Conservation (phyloP, 352 stramenopile species). For the Globisporangium splendens region DNA sequence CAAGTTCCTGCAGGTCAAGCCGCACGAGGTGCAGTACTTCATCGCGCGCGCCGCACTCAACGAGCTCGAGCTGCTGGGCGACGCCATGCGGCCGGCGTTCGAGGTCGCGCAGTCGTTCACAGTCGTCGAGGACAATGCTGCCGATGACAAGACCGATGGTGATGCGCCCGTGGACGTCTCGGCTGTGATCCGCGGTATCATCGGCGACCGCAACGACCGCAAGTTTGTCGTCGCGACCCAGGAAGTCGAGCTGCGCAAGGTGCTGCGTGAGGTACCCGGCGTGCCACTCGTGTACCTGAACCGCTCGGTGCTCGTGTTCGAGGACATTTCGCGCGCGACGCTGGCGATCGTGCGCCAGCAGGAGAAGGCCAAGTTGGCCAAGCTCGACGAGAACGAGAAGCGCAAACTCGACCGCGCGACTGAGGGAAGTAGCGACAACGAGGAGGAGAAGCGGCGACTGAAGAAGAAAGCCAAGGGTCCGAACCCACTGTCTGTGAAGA, state of each 20-base stretch:
- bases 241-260: constrained; percentile 78
- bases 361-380: constrained; percentile 65
- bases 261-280: constrained; percentile 57
- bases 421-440: constrained; percentile 8
- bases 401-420: constrained; percentile 61
- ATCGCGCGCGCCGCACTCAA: constrained; percentile 62
- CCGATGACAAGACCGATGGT: constrained; percentile 13
- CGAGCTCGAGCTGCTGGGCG: constrained; percentile 71
- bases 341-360: constrained; percentile 78
- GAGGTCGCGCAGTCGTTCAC: constrained; percentile 68
- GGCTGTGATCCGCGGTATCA: constrained; percentile 10
- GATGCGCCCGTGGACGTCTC: constrained; percentile 38
- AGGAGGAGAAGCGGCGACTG: constrained; percentile 21
- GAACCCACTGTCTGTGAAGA: constrained; percentile 80
- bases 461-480: constrained; percentile 64
- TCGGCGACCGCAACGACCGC: constrained; percentile 68
- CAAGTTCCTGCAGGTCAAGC: constrained; percentile 82
- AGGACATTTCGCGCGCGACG: constrained; percentile 77
- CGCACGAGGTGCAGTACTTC: constrained; percentile 66
- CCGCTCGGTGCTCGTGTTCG: constrained; percentile 84
- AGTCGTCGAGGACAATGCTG: constrained; percentile 43
- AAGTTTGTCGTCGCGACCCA: constrained; percentile 86
- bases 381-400: constrained; percentile 74
- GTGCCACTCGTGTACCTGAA: constrained; percentile 87
- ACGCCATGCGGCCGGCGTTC: constrained; percentile 53